Evolutionary conservation across 345 rosid genomes (phyloP), one percentile per base, ranked within the genome.

Genomic region (Firmiana major): DNA sequence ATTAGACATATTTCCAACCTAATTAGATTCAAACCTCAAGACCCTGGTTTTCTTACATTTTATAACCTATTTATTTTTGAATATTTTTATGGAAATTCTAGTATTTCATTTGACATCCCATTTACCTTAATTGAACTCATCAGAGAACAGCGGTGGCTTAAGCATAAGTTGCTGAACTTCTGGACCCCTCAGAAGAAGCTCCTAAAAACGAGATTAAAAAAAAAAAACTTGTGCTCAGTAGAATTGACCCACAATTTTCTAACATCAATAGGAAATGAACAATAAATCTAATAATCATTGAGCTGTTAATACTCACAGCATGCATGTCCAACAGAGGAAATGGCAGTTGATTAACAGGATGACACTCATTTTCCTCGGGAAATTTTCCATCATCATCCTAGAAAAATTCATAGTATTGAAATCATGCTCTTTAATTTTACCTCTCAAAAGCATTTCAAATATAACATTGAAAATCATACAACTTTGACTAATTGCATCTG

Each of bases 261-360:
- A 46, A n/a, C n/a, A 16, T 13, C 3, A 38, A 26, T 49, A 42
- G 19, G 57, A 45, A 46, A 7, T 15, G 13, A 49, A 71, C 24
- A 28, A 49, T 10, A 51, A 31, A 28, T 28, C 45, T 26, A 31
- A 49, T 49, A 49, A 31, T 17, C 3, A 19, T 16, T 4, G 26
- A 24, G 6, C 6, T 17, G 22, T 69, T 69, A 22, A 12, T 15
- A 49, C 80, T 76, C 21, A 82, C 82, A 21, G 49, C 12, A 42
- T 82, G 76, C 43, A 62, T n/a, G 45, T 79, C 78, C 62, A 68
- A 3, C 62, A 66, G 0, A 66, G 80, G 82, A 73, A 28, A 76
- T 8, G 74, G 80, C 64, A n/a, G 46, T 66, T 71, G 78, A 19
- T 57, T 46, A 3, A 5, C 42, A 16, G 60, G 57, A 22, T 21